Percentiles rank a stretch among this genome's conserved stretches.
These are phyloP conservation scores for Gracilaria vermiculophylla DNA, from an alignment of 23 red algal genomes.

Conservation along the genomic window DNA sequence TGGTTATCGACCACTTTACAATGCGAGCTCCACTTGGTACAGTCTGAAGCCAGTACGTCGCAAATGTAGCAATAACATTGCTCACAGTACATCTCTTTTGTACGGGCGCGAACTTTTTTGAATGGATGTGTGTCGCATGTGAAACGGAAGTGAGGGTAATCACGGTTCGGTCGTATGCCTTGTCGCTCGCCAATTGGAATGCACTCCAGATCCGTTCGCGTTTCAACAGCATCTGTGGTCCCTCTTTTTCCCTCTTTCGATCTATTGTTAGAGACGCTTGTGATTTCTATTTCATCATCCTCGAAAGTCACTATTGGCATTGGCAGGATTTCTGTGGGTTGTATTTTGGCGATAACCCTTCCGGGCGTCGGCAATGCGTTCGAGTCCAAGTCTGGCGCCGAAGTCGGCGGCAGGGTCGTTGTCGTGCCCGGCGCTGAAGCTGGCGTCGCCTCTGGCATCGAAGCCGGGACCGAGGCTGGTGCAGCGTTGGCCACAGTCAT, in stretches of 20 bases:
- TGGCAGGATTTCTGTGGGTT: neutral
- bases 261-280: neutral
- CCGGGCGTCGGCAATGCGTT: neutral
- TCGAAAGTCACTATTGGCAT: neutral
- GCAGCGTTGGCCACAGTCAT: neutral
- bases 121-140: neutral
- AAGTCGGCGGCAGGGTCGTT: neutral
- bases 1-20: neutral
- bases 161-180: neutral
- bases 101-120: neutral
- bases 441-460: neutral
- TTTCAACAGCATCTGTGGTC: too few species aligned
- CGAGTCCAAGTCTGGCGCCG: neutral
- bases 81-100: neutral
- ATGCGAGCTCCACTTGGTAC: neutral
- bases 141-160: neutral
- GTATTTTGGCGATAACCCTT: neutral
- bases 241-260: neutral
- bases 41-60: neutral
- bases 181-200: slow-evolving; percentile 7
- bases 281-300: slow-evolving; percentile 17
- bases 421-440: neutral
- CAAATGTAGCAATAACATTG: neutral
- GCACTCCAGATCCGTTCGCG: neutral
- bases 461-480: neutral